Evolutionary conservation across 352 stramenopile genomes (phyloP).

Genomic region (Globisporangium paddicum): DNA sequence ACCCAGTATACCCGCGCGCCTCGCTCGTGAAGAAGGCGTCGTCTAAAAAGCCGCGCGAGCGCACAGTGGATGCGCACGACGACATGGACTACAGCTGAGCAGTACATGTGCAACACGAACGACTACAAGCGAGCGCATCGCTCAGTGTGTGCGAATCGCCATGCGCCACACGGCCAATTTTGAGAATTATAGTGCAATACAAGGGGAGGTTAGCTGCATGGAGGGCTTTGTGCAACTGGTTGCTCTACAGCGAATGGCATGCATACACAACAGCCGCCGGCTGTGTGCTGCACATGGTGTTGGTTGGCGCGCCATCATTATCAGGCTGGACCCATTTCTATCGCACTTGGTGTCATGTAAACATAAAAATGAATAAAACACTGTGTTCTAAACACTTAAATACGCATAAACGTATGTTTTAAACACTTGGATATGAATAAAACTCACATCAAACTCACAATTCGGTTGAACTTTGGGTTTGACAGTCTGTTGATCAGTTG

Average conservation of each 20-base stretch:
- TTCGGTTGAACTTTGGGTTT: too few species aligned
- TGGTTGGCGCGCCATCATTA: neutral
- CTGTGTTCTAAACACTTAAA: too few species aligned
- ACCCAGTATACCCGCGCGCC: conserved; percentile 38
- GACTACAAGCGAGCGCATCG: too few species aligned
- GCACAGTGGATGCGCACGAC: conserved; percentile 27
- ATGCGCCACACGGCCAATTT: neutral
- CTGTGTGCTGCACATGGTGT: neutral
- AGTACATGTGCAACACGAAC: neutral
- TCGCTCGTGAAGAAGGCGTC: conserved; percentile 34
- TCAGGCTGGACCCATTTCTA: neutral
- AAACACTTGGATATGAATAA: too few species aligned
- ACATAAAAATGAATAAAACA: too few species aligned
- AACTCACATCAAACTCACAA: too few species aligned
- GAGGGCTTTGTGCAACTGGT: neutral
- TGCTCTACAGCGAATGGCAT: neutral
- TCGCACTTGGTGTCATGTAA: neutral
- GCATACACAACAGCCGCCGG: too few species aligned
- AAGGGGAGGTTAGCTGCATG: neutral
- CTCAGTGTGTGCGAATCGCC: neutral
- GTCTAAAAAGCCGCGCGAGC: conserved; percentile 47
- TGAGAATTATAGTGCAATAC: neutral
- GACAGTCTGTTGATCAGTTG: too few species aligned
- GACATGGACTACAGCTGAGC: conserved; percentile 53
- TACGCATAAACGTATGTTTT: too few species aligned